Evolutionary conservation across 164 flowering plant genomes (phyloP).

Genomic region (Akebia trifoliata): DNA sequence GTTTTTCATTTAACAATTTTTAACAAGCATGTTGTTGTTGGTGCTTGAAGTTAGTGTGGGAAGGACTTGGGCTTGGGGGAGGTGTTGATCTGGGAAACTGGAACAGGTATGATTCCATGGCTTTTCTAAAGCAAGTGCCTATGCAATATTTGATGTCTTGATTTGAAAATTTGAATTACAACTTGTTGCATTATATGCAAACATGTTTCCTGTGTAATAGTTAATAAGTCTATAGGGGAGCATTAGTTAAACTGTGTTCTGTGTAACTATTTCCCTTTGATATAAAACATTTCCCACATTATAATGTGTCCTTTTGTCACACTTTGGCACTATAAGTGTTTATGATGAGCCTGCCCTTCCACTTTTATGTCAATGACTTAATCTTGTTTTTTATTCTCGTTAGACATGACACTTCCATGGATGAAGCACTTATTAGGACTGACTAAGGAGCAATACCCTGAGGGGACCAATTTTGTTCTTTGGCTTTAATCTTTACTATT

Average conservation of each 20-base stretch:
- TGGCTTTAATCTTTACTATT: too few relatives aligned
- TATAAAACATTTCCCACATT: not conserved
- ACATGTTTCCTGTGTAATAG: not conserved
- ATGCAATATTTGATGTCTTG: not conserved
- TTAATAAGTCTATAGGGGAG: not conserved
- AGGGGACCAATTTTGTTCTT: too few relatives aligned
- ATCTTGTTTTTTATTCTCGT: too few relatives aligned
- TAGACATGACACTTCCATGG: too few relatives aligned
- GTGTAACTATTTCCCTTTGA: not conserved
- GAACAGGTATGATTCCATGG: slow-evolving; percentile 45
- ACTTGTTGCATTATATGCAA: not conserved
- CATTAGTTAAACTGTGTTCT: not conserved
- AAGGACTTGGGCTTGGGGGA: slow-evolving; percentile 89
- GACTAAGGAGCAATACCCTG: too few relatives aligned
- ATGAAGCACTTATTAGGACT: too few relatives aligned
- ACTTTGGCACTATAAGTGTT: too few relatives aligned
- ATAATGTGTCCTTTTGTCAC: not conserved
- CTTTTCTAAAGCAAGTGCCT: not conserved
- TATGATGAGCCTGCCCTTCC: too few relatives aligned
- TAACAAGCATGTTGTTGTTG: slow-evolving; percentile 5
- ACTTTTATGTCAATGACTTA: too few relatives aligned
- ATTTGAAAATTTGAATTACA: not conserved
- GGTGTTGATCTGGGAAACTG: slow-evolving; percentile 65
- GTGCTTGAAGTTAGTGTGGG: slow-evolving; percentile 62
- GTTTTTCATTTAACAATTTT: not conserved